Evolutionary conservation across 352 stramenopile genomes (phyloP), one percentile per base, ranked within the genome.

Genomic region (Peronospora destructor): DNA sequence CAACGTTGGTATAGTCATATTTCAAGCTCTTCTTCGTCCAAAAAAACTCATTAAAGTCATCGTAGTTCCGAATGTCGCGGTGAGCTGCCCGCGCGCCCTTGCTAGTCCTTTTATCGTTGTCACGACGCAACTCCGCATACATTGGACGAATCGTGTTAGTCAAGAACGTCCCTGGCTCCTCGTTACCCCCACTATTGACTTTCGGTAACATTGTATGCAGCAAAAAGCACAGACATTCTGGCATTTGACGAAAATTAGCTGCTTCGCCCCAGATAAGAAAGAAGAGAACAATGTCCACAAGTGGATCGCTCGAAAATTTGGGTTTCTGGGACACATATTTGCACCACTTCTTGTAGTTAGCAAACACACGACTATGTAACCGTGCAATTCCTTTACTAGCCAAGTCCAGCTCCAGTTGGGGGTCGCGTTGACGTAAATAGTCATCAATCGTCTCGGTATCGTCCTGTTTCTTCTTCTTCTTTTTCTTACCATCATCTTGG

Each of bases 1-100:
- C 66, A 52, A 92, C 87, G 16, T 53, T 82, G 25, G 46, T 78
- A 40, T 68, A 53, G 53, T 87, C 73, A 59, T 76, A 90, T 61
- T 87, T 89, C 10, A 92, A 58, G 12, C 64, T 73, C 53, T 88
- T 90, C 52, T 90, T 90, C 11, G 56, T 85, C 81, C 81, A 92
- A 48, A 92, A 92, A 40, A 89, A 92, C 62, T 92, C 81, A 46
- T 92, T 92, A 26, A 92, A 90, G 56, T 92, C 81, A 32, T 92
- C 81, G 56, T 92, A 92, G 64, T 90, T 90, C 6, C 82, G 76
- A 44, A 92, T 89, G 46, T 92, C 68, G 7, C 58, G 56, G 54
- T 92, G 82, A 7, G 75, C 38, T 3, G 76, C 76, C 8, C 73
- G 77, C 3, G 73, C 73, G 3, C 81, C 82, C 32, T 89, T 86